These are phyloP conservation scores for Quillaja saponaria DNA, from an alignment of 306 rosid species.

Conservation along the genomic window DNA sequence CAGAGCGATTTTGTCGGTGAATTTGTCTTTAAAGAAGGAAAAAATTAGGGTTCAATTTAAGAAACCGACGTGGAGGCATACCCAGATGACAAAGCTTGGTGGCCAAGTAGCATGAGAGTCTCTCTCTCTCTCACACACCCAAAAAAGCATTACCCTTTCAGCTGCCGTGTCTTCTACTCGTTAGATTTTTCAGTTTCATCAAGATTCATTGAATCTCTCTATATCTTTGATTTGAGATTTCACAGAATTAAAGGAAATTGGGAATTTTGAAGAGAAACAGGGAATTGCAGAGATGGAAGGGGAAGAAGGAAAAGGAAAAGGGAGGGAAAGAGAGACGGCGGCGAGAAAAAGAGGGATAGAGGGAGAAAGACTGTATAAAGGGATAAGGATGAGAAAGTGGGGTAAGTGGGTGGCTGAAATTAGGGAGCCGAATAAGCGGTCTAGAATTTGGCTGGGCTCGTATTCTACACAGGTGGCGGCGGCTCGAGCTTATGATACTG, in stretches of 20 bases:
- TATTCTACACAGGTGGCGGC: slow-evolving; percentile 94
- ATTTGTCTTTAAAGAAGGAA: too few relatives aligned
- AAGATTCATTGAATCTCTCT: slow-evolving; percentile 31
- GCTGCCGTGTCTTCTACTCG: slow-evolving; percentile 30
- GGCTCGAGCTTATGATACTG: slow-evolving; percentile 95
- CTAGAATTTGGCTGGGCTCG: slow-evolving; percentile 96
- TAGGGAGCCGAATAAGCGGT: slow-evolving; percentile 94
- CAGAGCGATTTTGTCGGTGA: slow-evolving; percentile 57
- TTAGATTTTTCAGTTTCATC: slow-evolving; percentile 32
- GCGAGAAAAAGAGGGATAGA: slow-evolving; percentile 38
- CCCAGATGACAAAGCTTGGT: slow-evolving; percentile 62
- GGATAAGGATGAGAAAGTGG: slow-evolving; percentile 99
- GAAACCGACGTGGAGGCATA: slow-evolving; percentile 65
- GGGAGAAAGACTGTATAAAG: slow-evolving; percentile 80
- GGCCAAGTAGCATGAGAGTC: slow-evolving; percentile 49
- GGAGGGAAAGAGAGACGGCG: slow-evolving; percentile 9
- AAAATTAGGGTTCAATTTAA: slow-evolving; percentile 26
- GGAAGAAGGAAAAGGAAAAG: slow-evolving; percentile 10
- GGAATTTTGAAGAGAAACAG: background rate
- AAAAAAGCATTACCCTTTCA: slow-evolving; percentile 15
- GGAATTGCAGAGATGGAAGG: slow-evolving; percentile 19
- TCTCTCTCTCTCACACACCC: too few relatives aligned
- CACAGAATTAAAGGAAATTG: background rate
- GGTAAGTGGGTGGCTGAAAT: slow-evolving; percentile 99
- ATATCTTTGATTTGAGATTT: slow-evolving; percentile 15